Percentiles rank a stretch among this genome's conserved stretches.
Conservation (phyloP, 2,329 filamentous ascomycete species). For the Diaporthe destruens region DNA sequence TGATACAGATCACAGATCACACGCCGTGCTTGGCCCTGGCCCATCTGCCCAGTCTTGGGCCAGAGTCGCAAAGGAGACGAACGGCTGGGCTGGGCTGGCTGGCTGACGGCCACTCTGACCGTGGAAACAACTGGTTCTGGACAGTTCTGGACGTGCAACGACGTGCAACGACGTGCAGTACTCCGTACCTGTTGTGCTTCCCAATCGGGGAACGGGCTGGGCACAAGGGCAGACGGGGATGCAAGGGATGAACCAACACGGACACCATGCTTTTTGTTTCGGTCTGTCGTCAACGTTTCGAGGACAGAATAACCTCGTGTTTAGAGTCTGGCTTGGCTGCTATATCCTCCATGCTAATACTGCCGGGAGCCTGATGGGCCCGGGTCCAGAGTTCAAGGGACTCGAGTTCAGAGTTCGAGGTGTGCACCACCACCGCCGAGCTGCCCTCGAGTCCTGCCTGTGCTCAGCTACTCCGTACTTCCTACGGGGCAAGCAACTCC, state of each 20-base stretch:
- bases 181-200: conserved; percentile 1
- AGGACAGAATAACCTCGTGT: conserved; percentile 29
- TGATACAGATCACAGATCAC: conserved; percentile 20
- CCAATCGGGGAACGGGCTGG: conserved; percentile 21
- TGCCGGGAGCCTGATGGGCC: conserved; percentile 5
- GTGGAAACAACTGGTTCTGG: neutral
- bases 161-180: too few species aligned
- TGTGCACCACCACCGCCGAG: neutral
- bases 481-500: neutral
- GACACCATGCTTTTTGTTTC: conserved; percentile 17
- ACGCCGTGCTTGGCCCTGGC: too few species aligned
- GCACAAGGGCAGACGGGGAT: conserved; percentile 5
- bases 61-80: neutral
- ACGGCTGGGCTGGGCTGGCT: neutral
- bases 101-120: neutral
- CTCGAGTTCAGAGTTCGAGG: neutral
- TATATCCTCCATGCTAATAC: conserved; percentile 34
- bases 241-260: conserved; percentile 30
- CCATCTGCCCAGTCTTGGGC: neutral
- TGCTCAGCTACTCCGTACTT: neutral
- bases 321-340: conserved; percentile 32
- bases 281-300: conserved; percentile 26
- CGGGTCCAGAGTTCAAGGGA: neutral
- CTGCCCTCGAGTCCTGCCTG: conserved; percentile 4
- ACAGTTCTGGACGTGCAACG: neutral